Base-by-base conservation (phyloP, 768 basidiomycete genomes). In the Wakefieldia striispora region DNA sequence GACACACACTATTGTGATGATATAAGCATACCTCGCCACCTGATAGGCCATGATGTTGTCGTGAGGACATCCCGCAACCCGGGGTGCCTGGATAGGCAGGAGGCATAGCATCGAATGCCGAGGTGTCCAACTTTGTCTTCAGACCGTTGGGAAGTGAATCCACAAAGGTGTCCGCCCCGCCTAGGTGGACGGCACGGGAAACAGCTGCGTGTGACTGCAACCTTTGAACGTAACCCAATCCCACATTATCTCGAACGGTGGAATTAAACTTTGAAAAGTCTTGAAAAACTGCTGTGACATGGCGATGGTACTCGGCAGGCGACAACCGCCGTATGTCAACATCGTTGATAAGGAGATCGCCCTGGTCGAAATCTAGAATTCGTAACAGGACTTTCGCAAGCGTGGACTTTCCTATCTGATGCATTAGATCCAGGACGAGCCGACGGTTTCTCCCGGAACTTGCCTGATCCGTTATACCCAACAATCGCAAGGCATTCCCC, bases 401-500 rank as follows among this genome's bases (percentile, higher is more conserved):
- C 1, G 91, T 95, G 8, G 90, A 89, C 73, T 95, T 95, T 23
- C 89, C 88, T 91, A 44, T 48, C 54, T 48, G n/a, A 21, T 31
- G 51, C 41, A 34, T 51, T 23, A 47, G 34, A 51, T 43, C 47
- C 45, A 55, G 50, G 46, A 20, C 13, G 34, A 45, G 54, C 39
- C 49, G 55, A 54, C 29, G 7, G 24, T 29, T 51, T 45, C 40
- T 46, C 31, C 29, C 47, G 62, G 55, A 43, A 66, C 75, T 65
- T 66, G 79, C 88, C 88, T 56, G 88, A 91, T 55, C 88, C 88
- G 65, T 91, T 90, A 66, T 81, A 85, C 17, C 88, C 91, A 19
- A 93, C 91, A 51, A 95, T 84, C 12, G 92, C 92, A 42, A 94
- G 77, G 34, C 76, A 84, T 70, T 91, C 87, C 12, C 92, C 92